phyloP scores from a whole-genome alignment of 129 eudicot species.

The Flaveria linearis region DNA sequence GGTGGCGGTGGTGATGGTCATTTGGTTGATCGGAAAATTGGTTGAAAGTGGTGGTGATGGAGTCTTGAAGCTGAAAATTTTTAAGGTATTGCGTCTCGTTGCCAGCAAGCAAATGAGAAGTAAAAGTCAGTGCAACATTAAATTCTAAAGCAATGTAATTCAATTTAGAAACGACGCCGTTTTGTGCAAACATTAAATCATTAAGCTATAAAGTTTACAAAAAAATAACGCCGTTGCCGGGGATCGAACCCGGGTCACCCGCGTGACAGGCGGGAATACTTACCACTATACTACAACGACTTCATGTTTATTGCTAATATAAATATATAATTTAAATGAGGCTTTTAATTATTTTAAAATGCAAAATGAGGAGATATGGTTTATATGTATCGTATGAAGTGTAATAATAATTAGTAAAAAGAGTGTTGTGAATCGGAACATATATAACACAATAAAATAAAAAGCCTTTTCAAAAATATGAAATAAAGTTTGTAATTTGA shows the following conservation, averaged over 20 bases:
- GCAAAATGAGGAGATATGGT: too few relatives aligned
- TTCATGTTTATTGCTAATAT: not conserved
- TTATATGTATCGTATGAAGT: too few relatives aligned
- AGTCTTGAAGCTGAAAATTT: slow-evolving; percentile 12
- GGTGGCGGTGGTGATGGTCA: slow-evolving; percentile 12
- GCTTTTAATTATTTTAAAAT: too few relatives aligned
- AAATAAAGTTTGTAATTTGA: not conserved
- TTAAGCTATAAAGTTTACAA: too few relatives aligned
- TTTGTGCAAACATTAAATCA: too few relatives aligned
- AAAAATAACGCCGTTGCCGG: slow-evolving; percentile 72
- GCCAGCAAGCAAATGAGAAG: slow-evolving; percentile 40
- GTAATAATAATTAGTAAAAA: not conserved
- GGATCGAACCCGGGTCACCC: slow-evolving; percentile 99
- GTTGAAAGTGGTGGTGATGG: slow-evolving; percentile 18
- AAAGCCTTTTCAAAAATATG: not conserved
- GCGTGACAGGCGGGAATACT: slow-evolving; percentile 98
- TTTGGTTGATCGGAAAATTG: slow-evolving; percentile 19
- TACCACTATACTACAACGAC: slow-evolving; percentile 97
- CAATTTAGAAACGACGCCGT: not conserved
- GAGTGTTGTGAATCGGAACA: not conserved
- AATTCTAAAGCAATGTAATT: not conserved
- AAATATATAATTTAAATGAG: too few relatives aligned
- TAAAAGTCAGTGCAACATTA: slow-evolving; percentile 21
- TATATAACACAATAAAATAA: not conserved
- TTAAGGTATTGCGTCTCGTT: slow-evolving; percentile 23